Evolutionary conservation across 805 yeast genomes (phyloP), one percentile per base, ranked within the genome.

Genomic region (Wickerhamia fluorescens): DNA sequence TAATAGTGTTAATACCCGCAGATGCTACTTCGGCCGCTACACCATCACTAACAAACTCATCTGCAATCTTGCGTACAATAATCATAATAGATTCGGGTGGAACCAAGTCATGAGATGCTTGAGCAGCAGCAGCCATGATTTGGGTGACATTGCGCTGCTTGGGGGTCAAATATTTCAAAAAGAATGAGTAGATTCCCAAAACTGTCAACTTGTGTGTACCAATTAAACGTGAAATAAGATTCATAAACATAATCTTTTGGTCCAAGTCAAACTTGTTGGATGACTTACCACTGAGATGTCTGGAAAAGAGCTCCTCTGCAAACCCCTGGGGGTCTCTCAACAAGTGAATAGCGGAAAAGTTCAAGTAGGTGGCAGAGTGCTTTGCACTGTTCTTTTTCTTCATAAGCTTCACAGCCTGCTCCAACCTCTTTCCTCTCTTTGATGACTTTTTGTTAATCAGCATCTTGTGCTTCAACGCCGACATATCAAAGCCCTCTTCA

Each of bases 1-100:
- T 71, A 35, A 89, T 89, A 3, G 97, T 84, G 56, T 92, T 92
- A 41, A 92, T 70, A 48, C 99, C 99, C 4, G 97, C 97, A 30
- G 96, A 87, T 4, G 96, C 96, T 31, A 88, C 99, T 58, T 92
- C 96, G 19, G 95, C 78, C 10, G 96, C 87, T 22, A 92, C 98
- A 68, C 99, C 99, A 50, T 92, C 97, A 42, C 95, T 82, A 15
- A 92, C 96, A 47, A 92, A 92, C 58, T 92, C 98, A 58, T 92
- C 94, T 1, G 98, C 97, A 41, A 92, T 77, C 51, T 89, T 92
- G 34, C 95, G 74, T 7, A 92, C 78, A 42, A 92, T 76, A 28
- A 79, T 78, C 25, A 71, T 64, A 36, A 92, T 72, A 10, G 78
- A 75, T 53, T 92, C 99, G 5, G 99, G 98, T 15, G 99, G 99